phyloP scores from a whole-genome alignment of 768 basidiomycete species.

The Pisolithus orientalis region DNA sequence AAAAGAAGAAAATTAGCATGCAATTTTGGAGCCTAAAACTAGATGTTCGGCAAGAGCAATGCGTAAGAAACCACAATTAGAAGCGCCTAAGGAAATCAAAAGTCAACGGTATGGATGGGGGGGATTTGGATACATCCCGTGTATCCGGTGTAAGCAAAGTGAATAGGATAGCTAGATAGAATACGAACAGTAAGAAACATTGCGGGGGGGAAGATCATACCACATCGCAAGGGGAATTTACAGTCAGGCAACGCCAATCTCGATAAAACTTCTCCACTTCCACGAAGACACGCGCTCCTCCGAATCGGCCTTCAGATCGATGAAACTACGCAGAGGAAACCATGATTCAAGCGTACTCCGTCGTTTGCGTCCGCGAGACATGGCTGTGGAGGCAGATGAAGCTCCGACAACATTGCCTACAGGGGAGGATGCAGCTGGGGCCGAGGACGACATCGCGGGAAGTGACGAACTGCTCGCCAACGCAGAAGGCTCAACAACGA shows the following conservation, averaged over 20 bases:
- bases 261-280: constrained; percentile 61
- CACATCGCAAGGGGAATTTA: neutral
- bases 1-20: too few relatives aligned
- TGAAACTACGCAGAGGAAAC: constrained; percentile 59
- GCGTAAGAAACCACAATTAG: too few relatives aligned
- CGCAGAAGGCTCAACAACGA: neutral
- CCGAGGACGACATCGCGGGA: constrained; percentile 3
- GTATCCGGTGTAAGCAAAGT: constrained; percentile 3
- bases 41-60: too few relatives aligned
- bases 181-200: constrained; percentile 1
- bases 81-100: too few relatives aligned
- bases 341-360: constrained; percentile 42
- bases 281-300: constrained; percentile 31
- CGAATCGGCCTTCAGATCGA: constrained; percentile 49
- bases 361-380: constrained; percentile 18
- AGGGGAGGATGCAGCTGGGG: constrained; percentile 9
- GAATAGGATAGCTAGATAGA: constrained; percentile 5
- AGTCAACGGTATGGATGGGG: too few relatives aligned
- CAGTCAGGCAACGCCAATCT: constrained; percentile 33
- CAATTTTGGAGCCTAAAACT: too few relatives aligned
- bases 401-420: neutral
- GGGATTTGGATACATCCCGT: constrained; percentile 3
- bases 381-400: neutral
- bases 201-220: too few relatives aligned
- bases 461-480: too few relatives aligned